Evolutionary conservation across 2,329 filamentous ascomycete genomes (phyloP).

Genomic region (Fusarium humuli): DNA sequence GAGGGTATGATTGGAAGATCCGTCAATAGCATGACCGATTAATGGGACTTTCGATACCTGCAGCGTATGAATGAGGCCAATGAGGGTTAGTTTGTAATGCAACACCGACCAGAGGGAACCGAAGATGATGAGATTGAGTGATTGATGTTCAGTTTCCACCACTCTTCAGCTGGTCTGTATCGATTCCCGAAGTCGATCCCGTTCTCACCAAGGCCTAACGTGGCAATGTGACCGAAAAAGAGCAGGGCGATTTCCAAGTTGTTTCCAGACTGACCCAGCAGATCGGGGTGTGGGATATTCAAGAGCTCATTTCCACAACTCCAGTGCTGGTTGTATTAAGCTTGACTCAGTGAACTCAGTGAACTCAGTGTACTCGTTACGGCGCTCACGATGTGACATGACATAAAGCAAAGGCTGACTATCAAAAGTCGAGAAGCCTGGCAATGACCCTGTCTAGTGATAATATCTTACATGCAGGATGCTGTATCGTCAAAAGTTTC

Average conservation of each 20-base stretch:
- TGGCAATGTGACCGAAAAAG: constrained; percentile 27
- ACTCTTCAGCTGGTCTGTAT: constrained; percentile 32
- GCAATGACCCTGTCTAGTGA: constrained; percentile 20
- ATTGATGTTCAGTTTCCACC: constrained; percentile 28
- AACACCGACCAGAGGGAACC: constrained; percentile 25
- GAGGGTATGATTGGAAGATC: constrained; percentile 24
- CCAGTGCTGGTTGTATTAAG: constrained; percentile 14
- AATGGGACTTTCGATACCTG: constrained; percentile 13
- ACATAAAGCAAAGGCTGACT: constrained; percentile 30
- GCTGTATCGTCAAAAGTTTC: constrained; percentile 22
- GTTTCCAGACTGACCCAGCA: constrained; percentile 6
- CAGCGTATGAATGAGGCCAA: constrained; percentile 5
- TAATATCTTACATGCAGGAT: constrained; percentile 12
- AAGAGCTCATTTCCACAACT: constrained; percentile 15
- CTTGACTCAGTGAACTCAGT: constrained; percentile 20
- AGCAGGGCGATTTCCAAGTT: constrained; percentile 17
- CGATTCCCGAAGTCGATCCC: constrained; percentile 42
- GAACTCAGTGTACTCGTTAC: constrained; percentile 8
- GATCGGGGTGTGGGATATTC: constrained; percentile 12
- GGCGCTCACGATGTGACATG: constrained; percentile 28
- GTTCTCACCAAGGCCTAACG: constrained; percentile 22
- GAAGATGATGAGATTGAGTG: constrained; percentile 21
- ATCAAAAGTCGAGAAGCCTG: constrained; percentile 16
- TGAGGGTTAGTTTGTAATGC: constrained; percentile 4
- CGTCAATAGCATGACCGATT: constrained; percentile 24